These are phyloP conservation scores for Rhypophila decipiens DNA, from an alignment of 495 filamentous ascomycete genomes.

Conservation along the genomic window DNA sequence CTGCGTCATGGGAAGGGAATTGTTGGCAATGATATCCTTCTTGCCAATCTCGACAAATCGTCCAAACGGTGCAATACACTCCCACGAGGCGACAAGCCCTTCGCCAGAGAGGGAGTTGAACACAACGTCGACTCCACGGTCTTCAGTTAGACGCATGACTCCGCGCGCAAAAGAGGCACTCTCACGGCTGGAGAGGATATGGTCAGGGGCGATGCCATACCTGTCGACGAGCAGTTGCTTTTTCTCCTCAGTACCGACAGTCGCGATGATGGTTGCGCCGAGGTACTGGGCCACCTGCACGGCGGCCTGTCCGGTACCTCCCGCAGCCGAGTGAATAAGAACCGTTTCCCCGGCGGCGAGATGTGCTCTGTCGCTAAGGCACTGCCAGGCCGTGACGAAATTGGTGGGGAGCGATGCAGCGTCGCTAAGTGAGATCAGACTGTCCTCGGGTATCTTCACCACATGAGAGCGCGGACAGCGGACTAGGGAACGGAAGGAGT, in stretches of 20 bases:
- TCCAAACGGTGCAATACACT: slow-evolving; percentile 42
- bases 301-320: slow-evolving; percentile 45
- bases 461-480: slow-evolving; percentile 13
- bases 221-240: slow-evolving; percentile 28
- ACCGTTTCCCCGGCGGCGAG: slow-evolving; percentile 41
- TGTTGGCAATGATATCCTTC: slow-evolving; percentile 20
- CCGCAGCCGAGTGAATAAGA: slow-evolving; percentile 50
- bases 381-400: slow-evolving; percentile 45
- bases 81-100: slow-evolving; percentile 38
- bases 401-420: slow-evolving; percentile 28
- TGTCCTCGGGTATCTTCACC: slow-evolving; percentile 23
- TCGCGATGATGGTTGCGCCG: slow-evolving; percentile 46
- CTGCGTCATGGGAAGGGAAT: slow-evolving; percentile 25
- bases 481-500: not conserved
- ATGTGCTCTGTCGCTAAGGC: slow-evolving; percentile 30
- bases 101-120: slow-evolving; percentile 50
- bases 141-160: slow-evolving; percentile 35
- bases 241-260: slow-evolving; percentile 39
- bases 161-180: slow-evolving; percentile 30
- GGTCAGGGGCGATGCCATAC: slow-evolving; percentile 37
- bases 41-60: slow-evolving; percentile 48
- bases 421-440: slow-evolving; percentile 12
- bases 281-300: slow-evolving; percentile 39
- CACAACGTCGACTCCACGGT: slow-evolving; percentile 45
- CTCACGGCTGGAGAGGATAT: slow-evolving; percentile 40